phyloP scores from a whole-genome alignment of 2,329 filamentous ascomycete genomes.

The Neonectria magnoliae region DNA sequence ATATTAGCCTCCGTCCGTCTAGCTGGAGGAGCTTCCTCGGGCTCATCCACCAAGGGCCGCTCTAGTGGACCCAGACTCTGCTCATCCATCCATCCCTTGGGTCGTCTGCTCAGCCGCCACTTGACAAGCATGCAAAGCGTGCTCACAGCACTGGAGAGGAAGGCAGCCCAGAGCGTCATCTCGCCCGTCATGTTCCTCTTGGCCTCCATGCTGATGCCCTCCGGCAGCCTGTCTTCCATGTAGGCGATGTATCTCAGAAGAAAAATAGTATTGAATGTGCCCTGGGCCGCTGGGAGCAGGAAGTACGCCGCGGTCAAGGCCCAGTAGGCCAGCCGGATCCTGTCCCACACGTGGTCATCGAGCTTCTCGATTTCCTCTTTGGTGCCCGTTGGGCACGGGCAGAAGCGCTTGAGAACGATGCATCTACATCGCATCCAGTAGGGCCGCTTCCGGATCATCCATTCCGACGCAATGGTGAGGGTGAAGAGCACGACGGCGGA shows the following conservation, averaged over 20 bases:
- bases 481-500: slow-evolving; percentile 27
- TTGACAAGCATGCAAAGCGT: slow-evolving; percentile 36
- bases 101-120: slow-evolving; percentile 38
- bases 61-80: slow-evolving; percentile 34
- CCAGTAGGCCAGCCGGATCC: slow-evolving; percentile 39
- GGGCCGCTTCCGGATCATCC: slow-evolving; percentile 40
- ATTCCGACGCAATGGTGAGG: slow-evolving; percentile 32
- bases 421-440: slow-evolving; percentile 42
- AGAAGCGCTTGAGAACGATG: slow-evolving; percentile 40
- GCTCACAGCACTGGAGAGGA: slow-evolving; percentile 28
- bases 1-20: slow-evolving; percentile 10
- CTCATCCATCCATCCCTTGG: slow-evolving; percentile 38
- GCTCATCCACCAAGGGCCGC: slow-evolving; percentile 3
- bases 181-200: slow-evolving; percentile 26
- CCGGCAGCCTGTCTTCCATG: slow-evolving; percentile 35
- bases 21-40: slow-evolving; percentile 8
- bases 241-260: slow-evolving; percentile 31
- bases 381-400: slow-evolving; percentile 38
- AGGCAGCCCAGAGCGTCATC: slow-evolving; percentile 37
- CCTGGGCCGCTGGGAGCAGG: slow-evolving; percentile 30
- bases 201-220: slow-evolving; percentile 39
- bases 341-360: slow-evolving; percentile 41
- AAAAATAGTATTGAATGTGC: slow-evolving; percentile 29
- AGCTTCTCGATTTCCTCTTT: slow-evolving; percentile 41
- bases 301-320: slow-evolving; percentile 34